Evolutionary conservation across 148 eudicot genomes (phyloP).

Genomic region (Fagopyrum homotropicum): DNA sequence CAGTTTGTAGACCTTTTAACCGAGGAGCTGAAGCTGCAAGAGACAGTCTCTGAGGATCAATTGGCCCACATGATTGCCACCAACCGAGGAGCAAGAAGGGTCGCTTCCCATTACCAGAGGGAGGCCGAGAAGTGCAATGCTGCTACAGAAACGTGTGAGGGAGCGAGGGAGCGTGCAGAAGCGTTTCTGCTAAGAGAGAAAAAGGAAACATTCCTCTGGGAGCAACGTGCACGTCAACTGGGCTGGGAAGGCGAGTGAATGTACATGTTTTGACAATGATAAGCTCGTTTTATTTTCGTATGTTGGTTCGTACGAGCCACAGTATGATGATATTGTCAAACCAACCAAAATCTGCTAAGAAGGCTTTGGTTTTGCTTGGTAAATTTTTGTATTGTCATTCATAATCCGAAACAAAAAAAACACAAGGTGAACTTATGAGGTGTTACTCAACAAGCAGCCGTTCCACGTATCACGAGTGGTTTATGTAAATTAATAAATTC

Average conservation of each 20-base stretch:
- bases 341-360: not conserved
- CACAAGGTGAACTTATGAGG: too few relatives aligned
- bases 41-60: slow-evolving; percentile 34
- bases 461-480: too few relatives aligned
- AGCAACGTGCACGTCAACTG: slow-evolving; percentile 41
- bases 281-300: too few relatives aligned
- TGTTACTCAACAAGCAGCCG: too few relatives aligned
- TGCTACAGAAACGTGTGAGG: slow-evolving; percentile 59
- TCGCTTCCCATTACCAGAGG: slow-evolving; percentile 51
- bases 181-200: slow-evolving; percentile 35
- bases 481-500: too few relatives aligned
- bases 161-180: slow-evolving; percentile 46
- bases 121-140: slow-evolving; percentile 63
- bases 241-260: slow-evolving; percentile 42
- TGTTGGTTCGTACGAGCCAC: not conserved
- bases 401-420: not conserved
- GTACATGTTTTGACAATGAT: too few relatives aligned
- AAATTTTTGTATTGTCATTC: not conserved
- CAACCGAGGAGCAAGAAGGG: slow-evolving; percentile 44
- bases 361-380: not conserved
- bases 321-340: not conserved
- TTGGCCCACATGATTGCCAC: slow-evolving; percentile 49
- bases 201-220: slow-evolving; percentile 42
- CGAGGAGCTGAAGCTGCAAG: slow-evolving; percentile 50
- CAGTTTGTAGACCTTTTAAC: slow-evolving; percentile 45